phyloP scores from a whole-genome alignment of 495 filamentous ascomycete species.

The Xylaria sp. region DNA sequence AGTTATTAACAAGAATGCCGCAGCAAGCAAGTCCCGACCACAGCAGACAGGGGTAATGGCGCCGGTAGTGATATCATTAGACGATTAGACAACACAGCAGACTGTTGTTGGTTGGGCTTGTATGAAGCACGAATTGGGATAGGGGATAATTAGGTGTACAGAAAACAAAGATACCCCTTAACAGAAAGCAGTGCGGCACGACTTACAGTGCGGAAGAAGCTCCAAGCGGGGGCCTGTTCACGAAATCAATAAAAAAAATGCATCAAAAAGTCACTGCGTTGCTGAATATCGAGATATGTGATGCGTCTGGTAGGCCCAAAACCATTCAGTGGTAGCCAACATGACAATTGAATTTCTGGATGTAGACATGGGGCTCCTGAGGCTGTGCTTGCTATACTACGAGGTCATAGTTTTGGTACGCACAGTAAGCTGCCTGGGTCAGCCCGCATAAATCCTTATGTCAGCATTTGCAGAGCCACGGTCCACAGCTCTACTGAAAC shows the following conservation, averaged over 20 bases:
- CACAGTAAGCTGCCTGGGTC: not conserved
- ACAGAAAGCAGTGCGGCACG: conserved; percentile 6
- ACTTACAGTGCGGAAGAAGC: not conserved
- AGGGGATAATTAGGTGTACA: conserved; percentile 19
- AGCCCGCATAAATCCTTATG: conserved; percentile 18
- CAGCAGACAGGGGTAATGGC: conserved; percentile 22
- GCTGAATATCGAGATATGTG: not conserved
- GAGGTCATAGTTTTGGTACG: not conserved
- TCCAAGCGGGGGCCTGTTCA: not conserved
- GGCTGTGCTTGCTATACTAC: conserved; percentile 18
- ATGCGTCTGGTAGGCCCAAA: not conserved
- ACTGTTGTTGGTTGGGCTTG: conserved; percentile 21
- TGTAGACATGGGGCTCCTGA: not conserved
- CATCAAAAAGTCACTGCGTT: not conserved
- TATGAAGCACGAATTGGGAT: conserved; percentile 37
- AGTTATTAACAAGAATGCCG: conserved; percentile 33
- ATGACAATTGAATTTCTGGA: not conserved
- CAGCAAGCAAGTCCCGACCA: conserved; percentile 31
- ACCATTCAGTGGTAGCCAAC: conserved; percentile 7
- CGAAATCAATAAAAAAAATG: not conserved
- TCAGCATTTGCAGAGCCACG: conserved; percentile 16
- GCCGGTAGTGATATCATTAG: conserved; percentile 34
- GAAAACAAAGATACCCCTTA: conserved; percentile 17
- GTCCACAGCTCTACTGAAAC: conserved; percentile 18
- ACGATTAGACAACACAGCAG: conserved; percentile 31